Conservation (phyloP, 345 rosid genomes). For the Salix arbutifolia region DNA sequence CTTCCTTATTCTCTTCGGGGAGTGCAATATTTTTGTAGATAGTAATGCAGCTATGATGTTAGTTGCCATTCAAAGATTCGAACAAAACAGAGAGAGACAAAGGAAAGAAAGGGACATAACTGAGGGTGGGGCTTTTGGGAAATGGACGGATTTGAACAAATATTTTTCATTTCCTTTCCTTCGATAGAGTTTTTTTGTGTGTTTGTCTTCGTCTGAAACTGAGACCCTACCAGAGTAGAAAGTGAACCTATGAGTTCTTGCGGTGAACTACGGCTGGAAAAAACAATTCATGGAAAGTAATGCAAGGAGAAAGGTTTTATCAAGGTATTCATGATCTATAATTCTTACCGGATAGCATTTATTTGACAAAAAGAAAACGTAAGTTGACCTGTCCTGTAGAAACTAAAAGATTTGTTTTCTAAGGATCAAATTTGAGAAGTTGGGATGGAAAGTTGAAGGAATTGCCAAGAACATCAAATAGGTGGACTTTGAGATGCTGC, state of each 20-base stretch:
- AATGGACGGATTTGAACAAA: slow-evolving; percentile 21
- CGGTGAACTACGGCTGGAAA: not conserved
- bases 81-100: not conserved
- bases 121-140: slow-evolving; percentile 22
- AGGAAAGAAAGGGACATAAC: slow-evolving; percentile 24
- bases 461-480: no score
- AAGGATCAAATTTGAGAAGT: not conserved
- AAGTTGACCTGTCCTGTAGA: no score
- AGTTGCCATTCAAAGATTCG: no score
- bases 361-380: no score
- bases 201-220: not conserved
- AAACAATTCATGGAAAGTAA: no score
- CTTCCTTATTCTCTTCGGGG: not conserved
- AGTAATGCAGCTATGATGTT: no score
- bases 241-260: not conserved
- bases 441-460: not conserved
- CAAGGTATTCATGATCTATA: not conserved
- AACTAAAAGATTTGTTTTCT: no score
- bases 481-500: no score
- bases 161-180: not conserved
- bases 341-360: no score
- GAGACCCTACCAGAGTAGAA: not conserved
- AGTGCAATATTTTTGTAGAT: not conserved
- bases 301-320: not conserved
- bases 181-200: not conserved